Percentiles rank a stretch among this genome's conserved stretches.
phyloP scores from a whole-genome alignment of 495 filamentous ascomycete genomes.

The Trichoderma asperelloides region DNA sequence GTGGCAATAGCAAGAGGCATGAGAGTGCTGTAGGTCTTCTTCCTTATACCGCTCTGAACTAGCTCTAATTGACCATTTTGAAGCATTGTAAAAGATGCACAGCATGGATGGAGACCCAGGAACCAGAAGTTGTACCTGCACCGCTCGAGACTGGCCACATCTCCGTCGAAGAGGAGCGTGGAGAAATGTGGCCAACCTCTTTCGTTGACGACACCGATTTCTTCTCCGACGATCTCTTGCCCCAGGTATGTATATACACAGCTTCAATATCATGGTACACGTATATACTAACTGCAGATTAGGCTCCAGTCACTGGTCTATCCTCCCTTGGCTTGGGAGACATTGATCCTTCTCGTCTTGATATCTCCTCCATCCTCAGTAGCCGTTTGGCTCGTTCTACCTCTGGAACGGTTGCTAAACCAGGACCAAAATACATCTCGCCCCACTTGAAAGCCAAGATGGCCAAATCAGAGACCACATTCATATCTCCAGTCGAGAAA shows the following conservation, averaged over 20 bases:
- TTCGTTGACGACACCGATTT: neutral
- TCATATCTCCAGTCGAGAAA: neutral
- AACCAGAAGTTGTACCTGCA: neutral
- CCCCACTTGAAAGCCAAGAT: neutral
- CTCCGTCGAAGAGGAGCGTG: constrained; percentile 6
- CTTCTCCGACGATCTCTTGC: neutral
- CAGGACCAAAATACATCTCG: neutral
- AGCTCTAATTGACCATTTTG: neutral
- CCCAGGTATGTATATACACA: neutral
- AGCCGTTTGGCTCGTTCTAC: neutral
- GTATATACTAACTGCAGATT: neutral
- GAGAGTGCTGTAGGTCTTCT: neutral
- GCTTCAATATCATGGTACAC: neutral
- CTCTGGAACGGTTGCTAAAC: too few species aligned
- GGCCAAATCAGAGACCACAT: neutral
- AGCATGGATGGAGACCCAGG: constrained; percentile 9
- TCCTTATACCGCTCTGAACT: neutral
- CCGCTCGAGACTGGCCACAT: constrained; percentile 6
- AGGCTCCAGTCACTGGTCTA: constrained; percentile 3
- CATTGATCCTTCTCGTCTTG: neutral
- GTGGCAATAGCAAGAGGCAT: constrained; percentile 1
- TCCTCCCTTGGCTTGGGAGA: neutral
- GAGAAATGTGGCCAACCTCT: neutral
- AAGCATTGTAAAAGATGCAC: constrained; percentile 10
- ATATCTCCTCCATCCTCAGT: neutral